Conservation (phyloP, 768 basidiomycete species). For the Inosperma sp. region DNA sequence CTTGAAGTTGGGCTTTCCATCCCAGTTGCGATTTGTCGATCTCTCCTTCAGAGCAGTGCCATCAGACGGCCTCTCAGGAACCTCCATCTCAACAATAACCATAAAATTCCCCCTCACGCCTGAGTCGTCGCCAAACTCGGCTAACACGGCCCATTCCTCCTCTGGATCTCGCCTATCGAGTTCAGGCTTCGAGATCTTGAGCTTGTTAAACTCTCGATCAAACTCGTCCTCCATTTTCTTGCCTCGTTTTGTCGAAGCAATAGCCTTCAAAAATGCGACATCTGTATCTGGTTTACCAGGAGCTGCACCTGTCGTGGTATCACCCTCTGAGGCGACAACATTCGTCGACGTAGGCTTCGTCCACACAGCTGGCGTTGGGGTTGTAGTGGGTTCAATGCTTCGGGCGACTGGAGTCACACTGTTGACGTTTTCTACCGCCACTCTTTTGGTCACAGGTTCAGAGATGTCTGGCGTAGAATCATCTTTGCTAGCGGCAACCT, state of each 20-base stretch:
- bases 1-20: constrained; percentile 63
- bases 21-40: constrained; percentile 36
- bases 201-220: constrained; percentile 75
- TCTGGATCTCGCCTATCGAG: constrained; percentile 42
- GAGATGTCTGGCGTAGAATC: constrained; percentile 9
- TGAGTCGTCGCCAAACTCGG: constrained; percentile 60
- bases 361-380: neutral
- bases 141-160: constrained; percentile 55
- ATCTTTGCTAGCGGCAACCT: constrained; percentile 28
- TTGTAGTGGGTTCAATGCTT: neutral
- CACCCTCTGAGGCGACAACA: neutral
- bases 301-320: constrained; percentile 28
- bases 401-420: constrained; percentile 23
- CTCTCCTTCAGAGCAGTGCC: constrained; percentile 7
- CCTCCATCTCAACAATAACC: constrained; percentile 66
- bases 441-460: constrained; percentile 35
- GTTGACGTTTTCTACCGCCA: constrained; percentile 39
- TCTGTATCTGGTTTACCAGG: constrained; percentile 62
- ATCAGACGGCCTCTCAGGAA: constrained; percentile 35
- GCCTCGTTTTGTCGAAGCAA: constrained; percentile 67
- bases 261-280: constrained; percentile 60
- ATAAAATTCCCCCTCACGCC: constrained; percentile 73
- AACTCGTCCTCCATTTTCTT: constrained; percentile 66
- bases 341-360: constrained; percentile 27
- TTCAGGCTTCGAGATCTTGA: constrained; percentile 66